These are phyloP conservation scores for Nemania sp. DNA, from an alignment of 2,329 filamentous ascomycete species.

Conservation along the genomic window DNA sequence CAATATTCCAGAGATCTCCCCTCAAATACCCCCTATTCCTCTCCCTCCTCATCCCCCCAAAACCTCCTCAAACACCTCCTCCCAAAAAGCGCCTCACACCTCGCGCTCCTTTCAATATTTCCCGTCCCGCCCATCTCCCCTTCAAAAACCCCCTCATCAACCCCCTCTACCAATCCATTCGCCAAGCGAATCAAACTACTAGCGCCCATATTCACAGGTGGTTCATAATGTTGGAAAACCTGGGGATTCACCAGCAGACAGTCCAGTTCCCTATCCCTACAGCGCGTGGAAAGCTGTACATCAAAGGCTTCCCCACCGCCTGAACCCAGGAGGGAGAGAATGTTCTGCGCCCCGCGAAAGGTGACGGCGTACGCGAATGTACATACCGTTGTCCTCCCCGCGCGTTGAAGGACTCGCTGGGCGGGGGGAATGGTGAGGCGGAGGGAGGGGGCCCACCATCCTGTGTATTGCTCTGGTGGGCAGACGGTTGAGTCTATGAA, in stretches of 20 bases:
- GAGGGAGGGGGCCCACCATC: slow-evolving; percentile 32
- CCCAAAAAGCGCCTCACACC: neutral
- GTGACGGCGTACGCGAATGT: slow-evolving; percentile 40
- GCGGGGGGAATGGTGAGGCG: slow-evolving; percentile 26
- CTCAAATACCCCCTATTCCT: no score
- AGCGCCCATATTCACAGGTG: neutral
- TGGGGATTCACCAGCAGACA: slow-evolving; percentile 42
- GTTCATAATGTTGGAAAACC: neutral
- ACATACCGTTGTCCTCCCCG: slow-evolving; percentile 31
- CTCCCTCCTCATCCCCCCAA: no score
- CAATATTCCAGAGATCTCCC: no score
- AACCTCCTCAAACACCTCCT: neutral
- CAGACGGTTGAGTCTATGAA: slow-evolving; percentile 32
- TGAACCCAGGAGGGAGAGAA: slow-evolving; percentile 36
- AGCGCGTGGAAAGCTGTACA: slow-evolving; percentile 39
- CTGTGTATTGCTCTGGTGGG: slow-evolving; percentile 29
- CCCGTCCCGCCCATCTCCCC: neutral
- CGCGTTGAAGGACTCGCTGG: slow-evolving; percentile 33
- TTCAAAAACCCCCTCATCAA: neutral
- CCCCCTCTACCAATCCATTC: neutral
- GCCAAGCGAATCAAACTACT: neutral
- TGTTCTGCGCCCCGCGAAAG: slow-evolving; percentile 37
- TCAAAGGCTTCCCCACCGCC: slow-evolving; percentile 42
- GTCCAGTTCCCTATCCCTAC: slow-evolving; percentile 35
- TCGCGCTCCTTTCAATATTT: neutral